Base-by-base conservation (phyloP, 2,329 filamentous ascomycete species). In the Didymella glomerata region DNA sequence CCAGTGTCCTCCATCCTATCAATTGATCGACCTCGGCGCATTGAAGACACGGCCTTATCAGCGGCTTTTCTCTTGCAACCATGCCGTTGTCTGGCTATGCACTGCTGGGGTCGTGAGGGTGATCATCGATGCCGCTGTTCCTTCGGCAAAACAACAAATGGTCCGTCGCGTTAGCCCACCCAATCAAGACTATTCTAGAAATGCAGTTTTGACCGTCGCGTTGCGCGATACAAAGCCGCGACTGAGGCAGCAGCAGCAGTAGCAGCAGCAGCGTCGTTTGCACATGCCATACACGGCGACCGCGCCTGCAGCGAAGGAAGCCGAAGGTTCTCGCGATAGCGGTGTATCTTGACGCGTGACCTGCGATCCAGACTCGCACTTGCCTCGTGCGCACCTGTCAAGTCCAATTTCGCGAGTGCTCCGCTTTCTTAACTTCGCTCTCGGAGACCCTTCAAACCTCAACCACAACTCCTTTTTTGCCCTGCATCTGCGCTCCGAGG, bases 401-500 rank as follows among this genome's bases (percentile, higher is more conserved):
- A 60, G 50, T 48, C 38, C 52, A 60, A 48, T 60, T 56, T 48
- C 30, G 44, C 51, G 48, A 52, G 36, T 22, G 52, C 51, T n/a
- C 57, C 57, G 52, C 57, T 55, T 52, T 42, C 44, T 48, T 46
- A 42, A 52, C 14, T 49, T 34, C 25, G 27, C 51, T 51, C 48
- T 4, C 11, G 14, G 48, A 40, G 16, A 47, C 50, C 27, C 48
- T 51, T 60, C 51, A 60, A 48, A 54, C 51, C 27, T 44, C 30
- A 42, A 48, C 42, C 27, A 52, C 51, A 38, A 42, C 52, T 60
- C 42, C 42, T 45, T 48, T 52, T 20, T 40, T 48, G 51, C 49
- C 50, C 62, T 65, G 54, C 62, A 38, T 51, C 54, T 58, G 47
- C 45, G 44, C 51, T 58, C 56, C 38, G 52, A 60, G 42, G 30